A percentile compares a stretch with the other conserved stretches of the same genome.
phyloP scores from a whole-genome alignment of 164 flowering plant genomes.

The Nymphaea colorata region DNA sequence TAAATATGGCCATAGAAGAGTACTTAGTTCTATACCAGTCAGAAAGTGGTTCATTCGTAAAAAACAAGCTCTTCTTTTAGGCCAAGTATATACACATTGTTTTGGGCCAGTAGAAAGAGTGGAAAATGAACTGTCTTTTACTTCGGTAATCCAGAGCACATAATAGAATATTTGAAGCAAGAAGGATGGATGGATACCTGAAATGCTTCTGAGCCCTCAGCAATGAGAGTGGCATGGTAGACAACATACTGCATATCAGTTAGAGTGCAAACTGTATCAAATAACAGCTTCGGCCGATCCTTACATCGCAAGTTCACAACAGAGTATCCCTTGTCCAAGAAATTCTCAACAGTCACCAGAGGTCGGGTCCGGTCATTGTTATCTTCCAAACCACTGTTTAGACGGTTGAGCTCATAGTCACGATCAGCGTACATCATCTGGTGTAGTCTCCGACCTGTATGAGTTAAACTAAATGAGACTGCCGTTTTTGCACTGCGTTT shows the following conservation, averaged over 20 bases:
- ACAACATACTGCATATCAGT: conserved; percentile 95
- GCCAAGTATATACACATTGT: too few species aligned
- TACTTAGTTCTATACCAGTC: too few species aligned
- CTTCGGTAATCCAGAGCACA: too few species aligned
- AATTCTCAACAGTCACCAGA: conserved; percentile 53
- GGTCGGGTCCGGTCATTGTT: conserved; percentile 32
- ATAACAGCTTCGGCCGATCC: conserved; percentile 81
- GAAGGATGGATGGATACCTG: conserved; percentile 45
- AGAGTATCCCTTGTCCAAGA: conserved; percentile 62
- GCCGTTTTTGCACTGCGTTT: conserved; percentile 58
- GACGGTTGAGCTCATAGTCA: conserved; percentile 40
- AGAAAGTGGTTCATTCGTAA: too few species aligned
- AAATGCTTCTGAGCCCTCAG: conserved; percentile 75
- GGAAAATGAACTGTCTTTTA: too few species aligned
- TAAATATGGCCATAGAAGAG: too few species aligned
- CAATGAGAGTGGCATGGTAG: conserved; percentile 69
- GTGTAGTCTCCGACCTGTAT: conserved; percentile 75
- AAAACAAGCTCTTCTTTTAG: too few species aligned
- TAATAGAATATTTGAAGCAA: not conserved
- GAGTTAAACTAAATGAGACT: conserved; percentile 58
- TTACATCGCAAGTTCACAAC: conserved; percentile 62
- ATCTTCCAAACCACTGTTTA: conserved; percentile 8
- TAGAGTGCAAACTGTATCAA: conserved; percentile 86
- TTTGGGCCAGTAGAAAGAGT: too few species aligned
- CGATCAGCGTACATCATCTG: conserved; percentile 96